phyloP scores from a whole-genome alignment of 805 yeast genomes.

The Zygoascus tannicola region DNA sequence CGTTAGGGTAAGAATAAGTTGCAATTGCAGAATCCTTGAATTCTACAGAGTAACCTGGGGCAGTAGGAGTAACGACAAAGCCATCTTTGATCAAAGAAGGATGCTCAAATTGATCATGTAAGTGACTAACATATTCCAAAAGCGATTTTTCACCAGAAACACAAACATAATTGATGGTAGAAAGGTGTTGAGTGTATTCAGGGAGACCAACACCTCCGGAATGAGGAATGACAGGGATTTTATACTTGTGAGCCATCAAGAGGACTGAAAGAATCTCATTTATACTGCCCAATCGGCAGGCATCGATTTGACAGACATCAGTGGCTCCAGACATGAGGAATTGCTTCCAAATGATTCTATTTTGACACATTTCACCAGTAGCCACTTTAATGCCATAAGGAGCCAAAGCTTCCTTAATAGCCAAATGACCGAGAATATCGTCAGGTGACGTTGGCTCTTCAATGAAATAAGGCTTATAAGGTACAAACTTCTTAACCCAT shows the following conservation, averaged over 20 bases:
- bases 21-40: constrained; percentile 22
- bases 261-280: constrained; percentile 29
- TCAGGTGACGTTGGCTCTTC: constrained; percentile 33
- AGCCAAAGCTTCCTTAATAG: constrained; percentile 25
- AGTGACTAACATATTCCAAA: constrained; percentile 28
- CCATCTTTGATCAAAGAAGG: constrained; percentile 26
- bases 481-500: constrained; percentile 24
- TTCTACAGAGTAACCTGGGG: constrained; percentile 29
- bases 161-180: constrained; percentile 27
- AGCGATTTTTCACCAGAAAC: constrained; percentile 27
- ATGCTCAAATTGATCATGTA: constrained; percentile 25
- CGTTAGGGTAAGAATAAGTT: constrained; percentile 25
- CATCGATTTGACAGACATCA: constrained; percentile 28
- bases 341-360: constrained; percentile 30
- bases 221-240: constrained; percentile 30
- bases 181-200: constrained; percentile 29
- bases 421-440: constrained; percentile 28
- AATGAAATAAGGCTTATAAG: constrained; percentile 29
- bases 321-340: constrained; percentile 24
- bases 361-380: constrained; percentile 31
- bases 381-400: constrained; percentile 29
- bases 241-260: constrained; percentile 28
- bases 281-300: constrained; percentile 31
- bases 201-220: constrained; percentile 32
- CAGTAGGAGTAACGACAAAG: constrained; percentile 25